Evolutionary conservation across 441 rosid genomes (phyloP).

Genomic region (Populus hybrid): DNA sequence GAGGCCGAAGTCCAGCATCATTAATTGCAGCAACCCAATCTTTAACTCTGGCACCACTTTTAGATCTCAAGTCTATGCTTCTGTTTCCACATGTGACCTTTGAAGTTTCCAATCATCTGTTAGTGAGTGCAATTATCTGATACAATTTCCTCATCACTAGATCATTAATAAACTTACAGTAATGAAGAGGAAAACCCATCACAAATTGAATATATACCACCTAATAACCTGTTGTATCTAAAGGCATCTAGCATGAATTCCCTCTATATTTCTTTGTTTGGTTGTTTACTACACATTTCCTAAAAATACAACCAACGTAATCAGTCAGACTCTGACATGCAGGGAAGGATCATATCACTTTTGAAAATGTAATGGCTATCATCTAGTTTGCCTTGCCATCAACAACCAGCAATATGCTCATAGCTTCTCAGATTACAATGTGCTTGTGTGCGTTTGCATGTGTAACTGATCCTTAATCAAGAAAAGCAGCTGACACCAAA

Average conservation of each 20-base stretch:
- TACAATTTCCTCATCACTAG: slow-evolving; percentile 26
- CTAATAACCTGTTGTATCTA: neutral
- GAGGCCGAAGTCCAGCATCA: slow-evolving; percentile 97
- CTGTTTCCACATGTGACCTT: slow-evolving; percentile 92
- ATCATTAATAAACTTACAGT: slow-evolving; percentile 7
- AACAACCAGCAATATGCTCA: neutral
- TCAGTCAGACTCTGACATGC: neutral
- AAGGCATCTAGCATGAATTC: slow-evolving; percentile 1
- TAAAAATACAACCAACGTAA: neutral
- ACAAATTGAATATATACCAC: neutral
- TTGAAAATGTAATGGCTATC: neutral
- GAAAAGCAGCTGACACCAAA: neutral
- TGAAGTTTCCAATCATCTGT: slow-evolving; percentile 42
- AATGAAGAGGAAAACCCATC: neutral
- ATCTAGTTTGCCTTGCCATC: neutral
- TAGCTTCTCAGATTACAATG: neutral
- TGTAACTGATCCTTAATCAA: neutral
- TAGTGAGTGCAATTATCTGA: slow-evolving; percentile 34
- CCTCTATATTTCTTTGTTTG: slow-evolving; percentile 4
- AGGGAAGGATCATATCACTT: neutral
- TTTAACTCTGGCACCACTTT: slow-evolving; percentile 74
- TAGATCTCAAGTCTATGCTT: slow-evolving; percentile 82
- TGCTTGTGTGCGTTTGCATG: neutral
- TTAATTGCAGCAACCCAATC: slow-evolving; percentile 97
- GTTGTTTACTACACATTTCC: slow-evolving; percentile 1